Conservation (phyloP, 306 rosid genomes). For the Chamaecrista fasciculata region DNA sequence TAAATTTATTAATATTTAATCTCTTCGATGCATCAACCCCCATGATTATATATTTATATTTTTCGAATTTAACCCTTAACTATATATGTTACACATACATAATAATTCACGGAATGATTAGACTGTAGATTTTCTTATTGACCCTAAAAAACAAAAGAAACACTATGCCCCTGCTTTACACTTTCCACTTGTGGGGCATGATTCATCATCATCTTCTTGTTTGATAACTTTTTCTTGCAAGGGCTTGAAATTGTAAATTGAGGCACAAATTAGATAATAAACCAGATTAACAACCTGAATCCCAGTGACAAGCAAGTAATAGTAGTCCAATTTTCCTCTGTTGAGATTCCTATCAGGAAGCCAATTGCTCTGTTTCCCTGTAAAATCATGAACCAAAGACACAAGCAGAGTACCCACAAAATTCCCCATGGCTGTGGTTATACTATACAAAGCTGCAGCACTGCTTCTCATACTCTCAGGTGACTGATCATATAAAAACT, state of each 20-base stretch:
- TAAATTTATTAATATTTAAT: no score
- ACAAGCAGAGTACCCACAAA: constrained; percentile 60
- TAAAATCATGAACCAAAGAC: constrained; percentile 48
- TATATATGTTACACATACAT: no score
- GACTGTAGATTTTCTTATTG: no score
- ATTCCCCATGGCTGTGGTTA: constrained; percentile 52
- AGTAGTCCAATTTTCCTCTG: constrained; percentile 64
- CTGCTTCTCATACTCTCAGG: constrained; percentile 82
- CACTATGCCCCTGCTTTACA: no score
- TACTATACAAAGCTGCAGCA: constrained; percentile 62
- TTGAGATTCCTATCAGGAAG: constrained; percentile 74
- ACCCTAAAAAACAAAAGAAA: no score
- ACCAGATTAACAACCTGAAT: constrained; percentile 58
- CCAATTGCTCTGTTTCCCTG: constrained; percentile 55
- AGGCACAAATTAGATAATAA: constrained; percentile 55
- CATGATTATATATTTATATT: no score
- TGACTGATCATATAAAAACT: constrained; percentile 75
- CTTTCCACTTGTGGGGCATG: no score
- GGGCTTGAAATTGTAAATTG: constrained; percentile 57
- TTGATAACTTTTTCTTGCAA: constrained; percentile 46
- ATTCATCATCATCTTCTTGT: constrained; percentile 38
- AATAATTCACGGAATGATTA: no score
- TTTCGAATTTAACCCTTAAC: no score
- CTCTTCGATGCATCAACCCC: no score
- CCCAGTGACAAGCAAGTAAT: constrained; percentile 61